phyloP scores from a whole-genome alignment of 805 yeast species.

The Wickerhamomyces bisporus region DNA sequence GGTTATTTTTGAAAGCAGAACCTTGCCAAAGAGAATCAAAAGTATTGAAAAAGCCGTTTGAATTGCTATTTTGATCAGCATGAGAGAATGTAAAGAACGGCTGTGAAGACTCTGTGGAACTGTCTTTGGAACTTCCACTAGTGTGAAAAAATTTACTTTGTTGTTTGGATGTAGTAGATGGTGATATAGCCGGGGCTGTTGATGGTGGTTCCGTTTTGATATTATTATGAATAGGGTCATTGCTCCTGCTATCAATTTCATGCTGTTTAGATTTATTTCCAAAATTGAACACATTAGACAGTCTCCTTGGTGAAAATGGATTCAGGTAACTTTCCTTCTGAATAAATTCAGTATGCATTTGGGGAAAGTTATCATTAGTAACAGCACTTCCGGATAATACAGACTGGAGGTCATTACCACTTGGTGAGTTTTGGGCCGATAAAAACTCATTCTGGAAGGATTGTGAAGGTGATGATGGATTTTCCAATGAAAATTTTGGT shows the following conservation, averaged over 20 bases:
- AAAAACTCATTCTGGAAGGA: constrained; percentile 16
- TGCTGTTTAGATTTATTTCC: constrained; percentile 16
- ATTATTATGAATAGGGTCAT: too few species aligned
- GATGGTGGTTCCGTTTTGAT: neutral
- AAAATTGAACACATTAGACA: constrained; percentile 26
- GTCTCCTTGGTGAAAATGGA: constrained; percentile 27
- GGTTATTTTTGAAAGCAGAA: constrained; percentile 1
- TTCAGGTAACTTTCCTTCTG: constrained; percentile 12
- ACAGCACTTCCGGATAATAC: constrained; percentile 18
- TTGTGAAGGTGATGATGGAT: constrained; percentile 15
- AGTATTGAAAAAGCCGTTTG: constrained; percentile 5
- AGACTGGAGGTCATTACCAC: constrained; percentile 18
- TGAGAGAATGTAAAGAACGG: constrained; percentile 1
- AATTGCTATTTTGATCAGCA: neutral
- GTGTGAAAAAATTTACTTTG: constrained; percentile 23
- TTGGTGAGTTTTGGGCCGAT: constrained; percentile 21
- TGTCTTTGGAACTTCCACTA: constrained; percentile 4
- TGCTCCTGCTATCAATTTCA: too few species aligned
- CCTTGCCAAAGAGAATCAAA: constrained; percentile 16
- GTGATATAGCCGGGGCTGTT: neutral
- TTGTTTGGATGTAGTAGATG: constrained; percentile 3
- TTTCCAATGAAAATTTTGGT: constrained; percentile 12
- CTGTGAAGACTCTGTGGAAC: neutral
- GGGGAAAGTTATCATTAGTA: constrained; percentile 4
- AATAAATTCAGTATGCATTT: constrained; percentile 4